These are phyloP conservation scores for Amanita pallidorosea DNA, from an alignment of 768 basidiomycete species.

Conservation along the genomic window DNA sequence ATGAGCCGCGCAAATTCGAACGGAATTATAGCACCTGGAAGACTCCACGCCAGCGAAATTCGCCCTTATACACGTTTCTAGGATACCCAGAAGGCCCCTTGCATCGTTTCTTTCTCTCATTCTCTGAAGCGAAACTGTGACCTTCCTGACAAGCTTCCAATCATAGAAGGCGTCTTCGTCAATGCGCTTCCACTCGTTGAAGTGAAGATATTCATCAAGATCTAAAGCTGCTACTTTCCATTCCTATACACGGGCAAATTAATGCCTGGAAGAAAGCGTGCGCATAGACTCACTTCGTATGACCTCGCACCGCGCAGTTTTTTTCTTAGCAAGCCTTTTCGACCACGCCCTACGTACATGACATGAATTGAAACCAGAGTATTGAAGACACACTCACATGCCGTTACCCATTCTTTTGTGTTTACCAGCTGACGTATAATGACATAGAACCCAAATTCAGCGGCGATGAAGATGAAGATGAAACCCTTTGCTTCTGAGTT, in stretches of 20 bases:
- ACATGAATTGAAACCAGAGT: neutral
- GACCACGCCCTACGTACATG: slow-evolving; percentile 59
- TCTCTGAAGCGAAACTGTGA: slow-evolving; percentile 45
- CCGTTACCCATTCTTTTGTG: slow-evolving; percentile 84
- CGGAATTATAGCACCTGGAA: slow-evolving; percentile 34
- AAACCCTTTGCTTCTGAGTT: slow-evolving; percentile 38
- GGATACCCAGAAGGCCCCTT: slow-evolving; percentile 76
- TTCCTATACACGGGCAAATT: slow-evolving; percentile 32
- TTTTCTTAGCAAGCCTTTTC: slow-evolving; percentile 68
- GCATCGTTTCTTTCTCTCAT: slow-evolving; percentile 72
- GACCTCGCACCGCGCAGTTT: slow-evolving; percentile 62
- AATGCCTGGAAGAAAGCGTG: neutral
- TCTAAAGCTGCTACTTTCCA: slow-evolving; percentile 78
- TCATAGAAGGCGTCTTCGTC: slow-evolving; percentile 92
- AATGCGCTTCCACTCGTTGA: slow-evolving; percentile 81
- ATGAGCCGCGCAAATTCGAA: neutral
- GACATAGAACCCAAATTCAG: slow-evolving; percentile 82
- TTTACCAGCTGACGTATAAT: slow-evolving; percentile 88
- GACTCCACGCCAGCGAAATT: slow-evolving; percentile 95
- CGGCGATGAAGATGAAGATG: slow-evolving; percentile 74
- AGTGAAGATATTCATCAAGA: slow-evolving; percentile 75
- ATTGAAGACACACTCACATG: slow-evolving; percentile 45
- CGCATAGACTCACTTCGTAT: slow-evolving; percentile 44
- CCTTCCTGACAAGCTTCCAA: slow-evolving; percentile 77
- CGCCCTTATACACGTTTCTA: slow-evolving; percentile 82